Percentiles rank a stretch among this genome's conserved stretches.
Evolutionary conservation across 23 red algal species (phyloP).

Genomic region (Gracilaria caudata): DNA sequence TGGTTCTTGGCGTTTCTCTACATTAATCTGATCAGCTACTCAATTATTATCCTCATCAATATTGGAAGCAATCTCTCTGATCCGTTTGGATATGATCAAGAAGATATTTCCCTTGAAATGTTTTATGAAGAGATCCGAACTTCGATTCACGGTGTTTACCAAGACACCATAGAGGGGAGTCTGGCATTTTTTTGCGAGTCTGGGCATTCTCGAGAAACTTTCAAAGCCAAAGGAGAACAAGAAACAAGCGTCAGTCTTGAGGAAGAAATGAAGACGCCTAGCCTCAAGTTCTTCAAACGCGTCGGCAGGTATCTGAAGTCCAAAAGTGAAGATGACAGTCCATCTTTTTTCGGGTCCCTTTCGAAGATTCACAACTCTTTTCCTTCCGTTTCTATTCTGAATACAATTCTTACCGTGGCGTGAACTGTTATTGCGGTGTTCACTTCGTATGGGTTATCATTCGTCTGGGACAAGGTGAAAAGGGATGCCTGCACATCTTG

Average conservation of each 20-base stretch:
- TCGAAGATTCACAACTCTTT: background rate
- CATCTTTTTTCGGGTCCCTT: background rate
- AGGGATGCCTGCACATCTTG: conserved; percentile 6
- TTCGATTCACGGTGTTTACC: conserved; percentile 36
- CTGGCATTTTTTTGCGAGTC: background rate
- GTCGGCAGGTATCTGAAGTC: background rate
- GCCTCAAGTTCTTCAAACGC: background rate
- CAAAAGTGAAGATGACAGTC: background rate
- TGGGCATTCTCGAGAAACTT: conserved; percentile 20
- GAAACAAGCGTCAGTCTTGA: background rate
- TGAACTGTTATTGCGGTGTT: conserved; percentile 34
- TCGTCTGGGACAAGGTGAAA: background rate
- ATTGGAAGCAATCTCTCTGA: conserved; percentile 56
- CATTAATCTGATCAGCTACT: conserved; percentile 40
- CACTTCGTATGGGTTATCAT: conserved; percentile 15
- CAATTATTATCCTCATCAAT: conserved; percentile 39
- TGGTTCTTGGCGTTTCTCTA: conserved; percentile 47
- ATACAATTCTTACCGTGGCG: background rate
- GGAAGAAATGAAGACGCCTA: background rate
- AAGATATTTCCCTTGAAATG: conserved; percentile 36
- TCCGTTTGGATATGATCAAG: conserved; percentile 43
- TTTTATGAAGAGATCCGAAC: conserved; percentile 43
- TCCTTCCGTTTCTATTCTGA: conserved; percentile 12
- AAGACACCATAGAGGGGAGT: background rate
- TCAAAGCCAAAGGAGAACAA: background rate